These are phyloP conservation scores for Suhomyces pyralidae DNA, from an alignment of 805 yeast genomes.

Conservation along the genomic window DNA sequence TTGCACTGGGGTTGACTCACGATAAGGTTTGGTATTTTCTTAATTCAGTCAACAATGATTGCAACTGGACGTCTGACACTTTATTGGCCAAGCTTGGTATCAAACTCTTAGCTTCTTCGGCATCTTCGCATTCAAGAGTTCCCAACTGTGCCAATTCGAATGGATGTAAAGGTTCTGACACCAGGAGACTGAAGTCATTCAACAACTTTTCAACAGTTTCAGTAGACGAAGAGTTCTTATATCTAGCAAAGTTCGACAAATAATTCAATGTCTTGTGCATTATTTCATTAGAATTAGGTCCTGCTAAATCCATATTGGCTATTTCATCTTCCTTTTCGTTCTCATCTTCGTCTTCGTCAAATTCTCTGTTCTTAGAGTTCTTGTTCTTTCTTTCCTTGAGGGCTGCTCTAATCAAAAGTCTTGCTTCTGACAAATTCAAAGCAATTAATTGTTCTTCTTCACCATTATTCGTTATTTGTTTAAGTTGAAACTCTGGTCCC, in stretches of 20 bases:
- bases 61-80: slow-evolving; percentile 82
- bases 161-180: slow-evolving; percentile 69
- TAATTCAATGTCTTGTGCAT: slow-evolving; percentile 89
- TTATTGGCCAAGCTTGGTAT: slow-evolving; percentile 83
- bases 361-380: slow-evolving; percentile 30
- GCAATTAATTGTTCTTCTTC: slow-evolving; percentile 75
- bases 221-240: slow-evolving; percentile 88
- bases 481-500: slow-evolving; percentile 88
- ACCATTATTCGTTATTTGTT: slow-evolving; percentile 80
- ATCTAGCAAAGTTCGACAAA: slow-evolving; percentile 80
- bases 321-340: slow-evolving; percentile 44
- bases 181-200: slow-evolving; percentile 58
- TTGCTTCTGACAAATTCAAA: slow-evolving; percentile 83
- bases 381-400: slow-evolving; percentile 57
- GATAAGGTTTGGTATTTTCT: slow-evolving; percentile 52
- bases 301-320: slow-evolving; percentile 49
- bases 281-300: slow-evolving; percentile 79
- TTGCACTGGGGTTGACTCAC: slow-evolving; percentile 8
- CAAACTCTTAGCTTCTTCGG: slow-evolving; percentile 93
- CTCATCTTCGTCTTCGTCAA: slow-evolving; percentile 30
- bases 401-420: slow-evolving; percentile 87
- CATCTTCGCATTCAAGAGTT: slow-evolving; percentile 89
- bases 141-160: slow-evolving; percentile 93
- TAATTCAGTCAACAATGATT: slow-evolving; percentile 82
- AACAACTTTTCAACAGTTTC: slow-evolving; percentile 88